Base-by-base conservation (phyloP, 1,139 yeast genomes). In the Sugiyamaella pinicola region DNA sequence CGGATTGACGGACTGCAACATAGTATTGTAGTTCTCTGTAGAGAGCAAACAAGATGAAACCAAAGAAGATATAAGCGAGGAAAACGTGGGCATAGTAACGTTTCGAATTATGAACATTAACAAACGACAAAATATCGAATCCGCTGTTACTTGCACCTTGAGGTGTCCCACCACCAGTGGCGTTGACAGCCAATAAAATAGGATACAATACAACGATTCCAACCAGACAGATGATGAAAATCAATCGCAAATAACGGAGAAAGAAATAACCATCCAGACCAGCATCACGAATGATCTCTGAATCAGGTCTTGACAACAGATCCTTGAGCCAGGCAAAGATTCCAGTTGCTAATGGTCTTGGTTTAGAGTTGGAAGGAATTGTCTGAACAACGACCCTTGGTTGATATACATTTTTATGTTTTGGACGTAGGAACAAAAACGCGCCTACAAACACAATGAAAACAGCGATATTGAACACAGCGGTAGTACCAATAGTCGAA, bases 191-290 rank as follows among this genome's bases (percentile, higher is more conserved):
- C 58, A 93, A 76, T 55, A 93, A 74, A 55, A 93, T 80, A 26
- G 96, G 93, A 81, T 88, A 82, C 15, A 84, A 71, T 18, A 85
- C 61, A 29, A 86, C 58, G 52, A 87, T 81, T 1, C 95, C 95
- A 10, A 83, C 65, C 8, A 83, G 64, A 26, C 87, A 80, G 47
- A 87, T 68, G 15, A 79, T 69, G 26, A 81, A 75, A 55, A 87
- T 78, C 48, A 87, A 77, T 52, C 85, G 81, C 56, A 93, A 68
- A 68, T 84, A 93, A 60, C 99, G 77, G 51, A 88, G 69, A 66
- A 87, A 91, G 62, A 90, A 83, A 71, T 89, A 93, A 13, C 96
- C 97, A 69, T 91, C 98, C 10, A 88, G 70, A 40, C 96, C 95
- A 28, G 89, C 78, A 60, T 87, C 89, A 64, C 87, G 87, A 58